Evolutionary conservation across 495 filamentous ascomycete species (phyloP).

Genomic region (Chaetomium cochliodes): DNA sequence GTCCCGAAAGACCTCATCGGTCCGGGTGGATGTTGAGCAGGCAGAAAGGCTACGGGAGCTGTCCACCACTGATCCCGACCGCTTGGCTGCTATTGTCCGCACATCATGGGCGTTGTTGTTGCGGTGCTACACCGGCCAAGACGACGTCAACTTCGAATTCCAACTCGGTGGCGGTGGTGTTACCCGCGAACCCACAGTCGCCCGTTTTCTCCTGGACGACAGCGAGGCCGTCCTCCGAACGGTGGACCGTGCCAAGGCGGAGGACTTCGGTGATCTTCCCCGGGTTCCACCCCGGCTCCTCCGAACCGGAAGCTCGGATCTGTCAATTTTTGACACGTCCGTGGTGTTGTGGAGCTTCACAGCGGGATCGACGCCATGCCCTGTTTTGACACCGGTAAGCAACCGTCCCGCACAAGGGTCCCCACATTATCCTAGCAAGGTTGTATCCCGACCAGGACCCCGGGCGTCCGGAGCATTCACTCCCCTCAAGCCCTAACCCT

Average conservation of each 20-base stretch:
- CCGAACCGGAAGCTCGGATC: conserved; percentile 7
- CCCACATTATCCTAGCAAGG: not conserved
- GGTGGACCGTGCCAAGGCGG: conserved; percentile 14
- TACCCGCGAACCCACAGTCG: conserved; percentile 12
- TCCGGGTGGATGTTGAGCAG: conserved; percentile 22
- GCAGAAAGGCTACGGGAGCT: conserved; percentile 15
- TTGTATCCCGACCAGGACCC: not conserved
- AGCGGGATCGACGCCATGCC: conserved; percentile 11
- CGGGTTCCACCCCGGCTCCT: conserved; percentile 11
- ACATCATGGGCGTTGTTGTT: conserved; percentile 30
- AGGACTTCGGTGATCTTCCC: not conserved
- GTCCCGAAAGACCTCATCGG: conserved; percentile 9
- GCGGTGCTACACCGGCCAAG: conserved; percentile 31
- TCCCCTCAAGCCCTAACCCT: conserved; percentile 13
- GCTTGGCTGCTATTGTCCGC: conserved; percentile 20
- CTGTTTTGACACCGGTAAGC: conserved; percentile 14
- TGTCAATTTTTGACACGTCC: conserved; percentile 17
- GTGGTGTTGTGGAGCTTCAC: conserved; percentile 21
- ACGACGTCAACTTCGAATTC: conserved; percentile 28
- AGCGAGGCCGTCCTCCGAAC: conserved; percentile 9
- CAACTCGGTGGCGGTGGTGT: conserved; percentile 9
- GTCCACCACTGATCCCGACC: conserved; percentile 16
- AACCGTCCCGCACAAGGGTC: not conserved
- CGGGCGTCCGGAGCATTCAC: not conserved
- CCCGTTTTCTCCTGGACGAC: conserved; percentile 22